phyloP scores from a whole-genome alignment of 768 basidiomycete genomes.

The Imleria badia region DNA sequence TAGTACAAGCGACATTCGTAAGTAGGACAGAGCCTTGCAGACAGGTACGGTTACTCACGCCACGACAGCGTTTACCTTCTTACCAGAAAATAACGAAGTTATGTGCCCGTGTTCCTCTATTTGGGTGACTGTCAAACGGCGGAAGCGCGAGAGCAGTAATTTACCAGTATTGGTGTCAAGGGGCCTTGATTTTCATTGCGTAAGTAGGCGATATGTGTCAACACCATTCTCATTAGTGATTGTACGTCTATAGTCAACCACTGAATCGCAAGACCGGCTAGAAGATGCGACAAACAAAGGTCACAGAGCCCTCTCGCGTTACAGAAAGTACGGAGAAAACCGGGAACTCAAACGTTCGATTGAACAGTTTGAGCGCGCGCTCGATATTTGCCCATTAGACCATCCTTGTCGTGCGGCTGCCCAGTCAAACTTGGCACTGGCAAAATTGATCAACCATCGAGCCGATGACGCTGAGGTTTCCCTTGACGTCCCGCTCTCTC shows the following conservation, averaged over 20 bases:
- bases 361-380: not conserved
- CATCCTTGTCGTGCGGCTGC: constrained; percentile 4
- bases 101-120: not conserved
- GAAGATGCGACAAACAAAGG: constrained; percentile 1
- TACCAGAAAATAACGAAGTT: not conserved
- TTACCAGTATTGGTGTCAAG: no score
- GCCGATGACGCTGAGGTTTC: not conserved
- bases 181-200: not conserved
- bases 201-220: not conserved
- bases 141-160: no score
- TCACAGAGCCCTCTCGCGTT: not conserved
- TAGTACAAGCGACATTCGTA: not conserved
- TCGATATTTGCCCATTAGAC: not conserved
- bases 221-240: no score
- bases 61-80: not conserved
- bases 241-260: not conserved
- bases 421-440: not conserved
- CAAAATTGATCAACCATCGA: not conserved
- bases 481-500: not conserved
- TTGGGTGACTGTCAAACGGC: not conserved
- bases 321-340: not conserved
- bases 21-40: not conserved
- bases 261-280: not conserved
- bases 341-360: not conserved
- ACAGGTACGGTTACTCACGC: not conserved